A percentile compares a stretch with the other conserved stretches of the same genome.
Evolutionary conservation across 768 basidiomycete genomes (phyloP).

Genomic region (Mycena filopes): DNA sequence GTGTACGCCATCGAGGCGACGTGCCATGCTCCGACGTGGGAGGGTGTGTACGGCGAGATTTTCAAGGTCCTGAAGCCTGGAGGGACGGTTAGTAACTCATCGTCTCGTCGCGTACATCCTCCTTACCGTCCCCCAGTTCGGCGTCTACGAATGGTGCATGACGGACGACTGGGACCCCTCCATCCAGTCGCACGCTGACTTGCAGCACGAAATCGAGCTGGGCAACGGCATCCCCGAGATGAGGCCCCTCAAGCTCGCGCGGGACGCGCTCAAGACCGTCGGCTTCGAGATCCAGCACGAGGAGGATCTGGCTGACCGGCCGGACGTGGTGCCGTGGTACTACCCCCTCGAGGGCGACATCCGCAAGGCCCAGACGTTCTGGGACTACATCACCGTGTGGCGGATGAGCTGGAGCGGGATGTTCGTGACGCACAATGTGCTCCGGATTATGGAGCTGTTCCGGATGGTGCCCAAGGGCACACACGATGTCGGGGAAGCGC

Average conservation of each 20-base stretch:
- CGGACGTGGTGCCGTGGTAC: constrained; percentile 88
- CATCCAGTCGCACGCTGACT: constrained; percentile 86
- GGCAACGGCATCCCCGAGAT: constrained; percentile 99
- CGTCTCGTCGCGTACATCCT: neutral
- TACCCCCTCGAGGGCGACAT: constrained; percentile 97
- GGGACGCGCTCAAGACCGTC: constrained; percentile 82
- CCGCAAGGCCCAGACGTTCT: constrained; percentile 89
- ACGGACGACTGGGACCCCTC: constrained; percentile 93
- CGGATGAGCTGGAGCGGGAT: constrained; percentile 91
- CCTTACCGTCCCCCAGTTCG: constrained; percentile 74
- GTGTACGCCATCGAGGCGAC: constrained; percentile 99
- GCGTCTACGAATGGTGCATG: constrained; percentile 99
- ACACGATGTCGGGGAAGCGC: constrained; percentile 85
- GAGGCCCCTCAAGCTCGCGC: constrained; percentile 78
- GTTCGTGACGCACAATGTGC: constrained; percentile 82
- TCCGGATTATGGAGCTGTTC: constrained; percentile 81
- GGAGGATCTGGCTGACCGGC: constrained; percentile 92
- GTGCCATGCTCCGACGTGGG: constrained; percentile 94
- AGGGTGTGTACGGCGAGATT: constrained; percentile 95
- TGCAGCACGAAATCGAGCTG: constrained; percentile 92
- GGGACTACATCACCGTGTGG: constrained; percentile 92
- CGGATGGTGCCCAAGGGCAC: constrained; percentile 94
- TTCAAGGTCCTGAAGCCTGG: constrained; percentile 95
- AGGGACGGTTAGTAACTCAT: constrained; percentile 76
- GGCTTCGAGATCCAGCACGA: constrained; percentile 92